Evolutionary conservation across 2,329 filamentous ascomycete species (phyloP).

Genomic region (Fusarium sp.): DNA sequence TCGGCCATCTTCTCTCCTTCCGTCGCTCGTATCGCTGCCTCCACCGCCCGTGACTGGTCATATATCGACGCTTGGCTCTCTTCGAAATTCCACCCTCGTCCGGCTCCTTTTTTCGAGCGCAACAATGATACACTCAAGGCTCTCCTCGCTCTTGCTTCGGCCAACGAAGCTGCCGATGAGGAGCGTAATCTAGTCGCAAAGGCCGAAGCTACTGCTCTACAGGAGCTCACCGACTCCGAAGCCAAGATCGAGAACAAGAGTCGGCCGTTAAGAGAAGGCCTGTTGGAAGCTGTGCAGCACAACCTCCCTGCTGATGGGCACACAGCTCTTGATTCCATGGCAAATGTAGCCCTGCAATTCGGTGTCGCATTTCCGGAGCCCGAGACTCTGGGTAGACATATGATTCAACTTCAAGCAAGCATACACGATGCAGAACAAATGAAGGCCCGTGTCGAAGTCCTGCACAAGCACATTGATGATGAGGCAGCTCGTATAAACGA

Average conservation of each 20-base stretch:
- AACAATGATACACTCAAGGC: slow-evolving; percentile 85
- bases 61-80: slow-evolving; percentile 87
- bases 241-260: slow-evolving; percentile 44
- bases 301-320: slow-evolving; percentile 67
- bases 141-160: slow-evolving; percentile 77
- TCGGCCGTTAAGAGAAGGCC: slow-evolving; percentile 50
- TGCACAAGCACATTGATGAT: slow-evolving; percentile 67
- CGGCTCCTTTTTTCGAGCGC: slow-evolving; percentile 82
- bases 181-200: slow-evolving; percentile 69
- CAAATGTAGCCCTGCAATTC: slow-evolving; percentile 63
- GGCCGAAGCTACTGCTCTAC: slow-evolving; percentile 70
- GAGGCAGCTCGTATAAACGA: slow-evolving; percentile 59
- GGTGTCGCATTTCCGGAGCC: slow-evolving; percentile 63
- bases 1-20: slow-evolving; percentile 75
- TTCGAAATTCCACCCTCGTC: slow-evolving; percentile 73
- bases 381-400: slow-evolving; percentile 61
- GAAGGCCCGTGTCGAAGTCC: slow-evolving; percentile 63
- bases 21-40: slow-evolving; percentile 78
- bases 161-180: slow-evolving; percentile 84
- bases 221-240: slow-evolving; percentile 58
- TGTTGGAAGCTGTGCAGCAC: slow-evolving; percentile 67
- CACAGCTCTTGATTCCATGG: slow-evolving; percentile 68
- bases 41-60: slow-evolving; percentile 90
- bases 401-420: slow-evolving; percentile 68
- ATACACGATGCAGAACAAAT: slow-evolving; percentile 68